Conservation (phyloP, 2,329 filamentous ascomycete genomes). For the Fusarium sp. region DNA sequence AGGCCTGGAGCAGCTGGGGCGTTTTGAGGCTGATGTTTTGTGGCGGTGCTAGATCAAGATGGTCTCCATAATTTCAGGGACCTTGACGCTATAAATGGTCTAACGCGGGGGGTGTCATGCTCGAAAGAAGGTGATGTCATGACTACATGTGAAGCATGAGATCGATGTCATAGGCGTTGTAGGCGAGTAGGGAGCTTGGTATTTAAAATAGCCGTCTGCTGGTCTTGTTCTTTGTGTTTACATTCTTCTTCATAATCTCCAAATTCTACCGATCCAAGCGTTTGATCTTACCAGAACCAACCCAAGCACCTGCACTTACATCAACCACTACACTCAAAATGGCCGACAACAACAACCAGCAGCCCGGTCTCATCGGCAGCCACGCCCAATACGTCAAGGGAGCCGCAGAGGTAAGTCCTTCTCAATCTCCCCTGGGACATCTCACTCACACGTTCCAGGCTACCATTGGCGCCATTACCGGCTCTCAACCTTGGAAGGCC, state of each 20-base stretch:
- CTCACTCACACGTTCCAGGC: conserved; percentile 52
- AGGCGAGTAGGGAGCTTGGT: conserved; percentile 21
- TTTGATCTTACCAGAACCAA: not conserved
- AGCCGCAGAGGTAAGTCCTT: conserved; percentile 65
- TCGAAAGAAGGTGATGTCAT: conserved; percentile 43
- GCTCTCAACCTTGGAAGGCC: conserved; percentile 69
- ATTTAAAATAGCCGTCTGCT: conserved; percentile 24
- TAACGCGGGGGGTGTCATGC: conserved; percentile 24
- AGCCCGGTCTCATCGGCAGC: conserved; percentile 68
- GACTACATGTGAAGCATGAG: conserved; percentile 25
- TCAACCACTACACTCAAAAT: conserved; percentile 32
- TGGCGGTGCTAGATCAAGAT: conserved; percentile 12
- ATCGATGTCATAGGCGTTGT: conserved; percentile 43
- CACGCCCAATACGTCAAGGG: conserved; percentile 78
- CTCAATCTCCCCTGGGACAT: not conserved
- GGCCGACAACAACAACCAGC: conserved; percentile 42
- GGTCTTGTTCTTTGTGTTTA: not conserved
- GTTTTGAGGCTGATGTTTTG: conserved; percentile 14
- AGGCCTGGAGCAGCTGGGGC: conserved; percentile 16
- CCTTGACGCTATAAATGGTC: conserved; percentile 25
- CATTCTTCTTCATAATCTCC: not conserved
- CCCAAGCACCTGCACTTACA: not conserved
- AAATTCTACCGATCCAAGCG: not conserved
- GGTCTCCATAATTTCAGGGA: conserved; percentile 25
- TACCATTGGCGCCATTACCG: conserved; percentile 69